Base-by-base conservation (phyloP, 306 rosid genomes). In the Potentilla sterilis region DNA sequence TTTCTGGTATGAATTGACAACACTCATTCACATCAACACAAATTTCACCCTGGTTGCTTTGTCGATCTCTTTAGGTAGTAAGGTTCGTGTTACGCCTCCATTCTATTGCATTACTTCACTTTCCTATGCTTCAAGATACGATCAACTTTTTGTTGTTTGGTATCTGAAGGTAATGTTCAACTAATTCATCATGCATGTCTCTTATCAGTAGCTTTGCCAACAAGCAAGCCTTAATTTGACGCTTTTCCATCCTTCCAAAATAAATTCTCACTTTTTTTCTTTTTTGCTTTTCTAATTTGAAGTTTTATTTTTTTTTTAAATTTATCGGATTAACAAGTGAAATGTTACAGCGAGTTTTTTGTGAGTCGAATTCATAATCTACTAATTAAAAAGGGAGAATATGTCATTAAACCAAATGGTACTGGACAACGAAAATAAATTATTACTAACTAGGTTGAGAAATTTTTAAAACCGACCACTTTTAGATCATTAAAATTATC, bases 151-250 rank as follows among this genome's bases (percentile, higher is more conserved):
- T 52, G 67, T 73, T 57, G 37, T 43, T 46, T 16, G 10, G 21
- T 48, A 18, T 12, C 21, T 62, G 41, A 35, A 28, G 5, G 40
- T 62, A 62, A 32, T 62, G 21, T 28, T 59, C 67, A 62, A 34
- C 67, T 62, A 62, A 24, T 67, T 40, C 46, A 79, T 79, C 67
- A 58, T 74, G 79, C 51, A 46, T 44, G 38, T 67, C 41, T 67
- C 70, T 44, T 52, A 74, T 67, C 44, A 67, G 32, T 68, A 9
- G 28, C 59, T 48, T 46, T 70, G 48, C 54, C 55, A 35, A 48
- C 72, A 70, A 9, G 72, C 72, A 40, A 78, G 16, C 46, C 19
- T 15, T 59, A 38, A 44, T 52, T 35, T 34, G 42, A 40, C 32
- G 5, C 15, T 40, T 46, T 15, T 72, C 76, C 46, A 40, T 44